Base-by-base conservation (phyloP, 352 stramenopile species). In the Aphanomyces invadans region DNA sequence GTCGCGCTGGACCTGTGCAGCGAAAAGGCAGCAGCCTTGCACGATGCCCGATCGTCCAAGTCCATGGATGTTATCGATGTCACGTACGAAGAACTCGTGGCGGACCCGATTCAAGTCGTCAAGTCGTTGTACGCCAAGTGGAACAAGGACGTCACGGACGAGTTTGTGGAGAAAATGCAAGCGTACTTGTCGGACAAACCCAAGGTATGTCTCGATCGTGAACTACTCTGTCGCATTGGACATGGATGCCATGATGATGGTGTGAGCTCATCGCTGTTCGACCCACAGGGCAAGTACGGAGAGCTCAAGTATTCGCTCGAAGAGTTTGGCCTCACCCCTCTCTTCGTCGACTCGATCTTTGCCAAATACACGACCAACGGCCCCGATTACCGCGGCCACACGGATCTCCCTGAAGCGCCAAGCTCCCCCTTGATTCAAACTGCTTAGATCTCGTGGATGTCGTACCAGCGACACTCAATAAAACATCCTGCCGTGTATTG, bases 81-180 rank as follows among this genome's bases (percentile, higher is more conserved):
- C 11, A 11, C 65, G 9, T 70, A 54, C 39, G 56, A 70, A n/a
- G 51, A 70, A 3, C 48, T 52, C 23, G 46, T 65, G 19, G 55
- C 28, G n/a, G 51, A 70, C 26, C 63, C 63, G 1, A 70, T 70
- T 70, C 32, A 36, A 4, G 26, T 38, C 5, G 55, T 70, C 38
- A 70, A 70, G 48, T 23, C 15, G 1, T 31, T 70, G 4, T 70
- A 70, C 55, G 48, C 62, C 15, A 19, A 51, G 42, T 70, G 63
- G 53, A 44, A 48, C 38, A 39, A 46, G 51, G 31, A 39, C 7
- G 49, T 70, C 10, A 65, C 63, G 28, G 29, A 51, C 29, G 63
- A 70, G 21, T 65, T 65, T 65, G 63, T 23, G 1, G 31, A 31
- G 19, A 52, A 39, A 12, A 63, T 70, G 63, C 11, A 36, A 11